Percentiles rank a stretch among this genome's conserved stretches.
Evolutionary conservation across 164 flowering plant species (phyloP).

Genomic region (Tinospora cordifolia): DNA sequence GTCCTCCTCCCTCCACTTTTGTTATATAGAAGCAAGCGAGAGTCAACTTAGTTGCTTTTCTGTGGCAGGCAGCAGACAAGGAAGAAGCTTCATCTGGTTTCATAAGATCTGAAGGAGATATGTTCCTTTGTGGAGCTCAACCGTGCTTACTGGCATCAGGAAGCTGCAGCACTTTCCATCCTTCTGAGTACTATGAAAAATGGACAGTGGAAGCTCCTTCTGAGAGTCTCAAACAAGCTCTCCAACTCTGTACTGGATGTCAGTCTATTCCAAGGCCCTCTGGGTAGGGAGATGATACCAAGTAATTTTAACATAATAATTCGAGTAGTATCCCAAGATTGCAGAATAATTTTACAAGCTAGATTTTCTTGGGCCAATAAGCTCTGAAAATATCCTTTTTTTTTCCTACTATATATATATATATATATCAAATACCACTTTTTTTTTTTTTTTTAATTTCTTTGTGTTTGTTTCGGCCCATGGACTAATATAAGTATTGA

Average conservation of each 20-base stretch:
- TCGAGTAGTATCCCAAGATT: not conserved
- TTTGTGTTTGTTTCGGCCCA: too few species aligned
- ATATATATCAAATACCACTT: too few species aligned
- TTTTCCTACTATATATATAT: too few species aligned
- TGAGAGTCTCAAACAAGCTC: constrained; percentile 23
- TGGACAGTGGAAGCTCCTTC: constrained; percentile 34
- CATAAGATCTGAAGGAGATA: constrained; percentile 36
- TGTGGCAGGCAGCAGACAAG: constrained; percentile 33
- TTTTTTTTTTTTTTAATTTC: too few species aligned
- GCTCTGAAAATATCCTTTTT: not conserved
- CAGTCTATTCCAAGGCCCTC: constrained; percentile 27
- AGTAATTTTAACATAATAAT: not conserved
- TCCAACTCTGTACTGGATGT: constrained; percentile 35
- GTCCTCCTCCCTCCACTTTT: too few species aligned
- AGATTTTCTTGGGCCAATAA: not conserved
- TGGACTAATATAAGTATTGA: too few species aligned
- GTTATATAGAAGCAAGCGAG: not conserved
- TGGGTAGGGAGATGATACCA: constrained; percentile 7
- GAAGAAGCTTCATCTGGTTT: constrained; percentile 25
- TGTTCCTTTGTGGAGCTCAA: constrained; percentile 32
- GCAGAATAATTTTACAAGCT: not conserved
- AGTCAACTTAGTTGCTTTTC: not conserved
- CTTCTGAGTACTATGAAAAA: constrained; percentile 28
- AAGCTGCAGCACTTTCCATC: constrained; percentile 21
- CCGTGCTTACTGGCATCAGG: constrained; percentile 11